A percentile compares a stretch with the other conserved stretches of the same genome.
Evolutionary conservation across 768 basidiomycete genomes (phyloP).

Genomic region (Gyrodon lividus): DNA sequence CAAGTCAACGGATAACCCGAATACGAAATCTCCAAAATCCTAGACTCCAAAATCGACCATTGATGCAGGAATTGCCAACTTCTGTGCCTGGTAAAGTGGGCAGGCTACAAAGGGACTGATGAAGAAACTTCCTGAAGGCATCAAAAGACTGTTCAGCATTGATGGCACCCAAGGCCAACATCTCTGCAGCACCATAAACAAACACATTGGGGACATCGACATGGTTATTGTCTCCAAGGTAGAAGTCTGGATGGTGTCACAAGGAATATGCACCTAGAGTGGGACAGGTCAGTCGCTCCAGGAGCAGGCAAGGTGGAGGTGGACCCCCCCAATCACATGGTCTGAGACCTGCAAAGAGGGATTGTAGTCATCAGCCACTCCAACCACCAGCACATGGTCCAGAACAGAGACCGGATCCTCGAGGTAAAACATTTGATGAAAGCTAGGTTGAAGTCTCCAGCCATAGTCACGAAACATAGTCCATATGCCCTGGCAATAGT

Average conservation of each 20-base stretch:
- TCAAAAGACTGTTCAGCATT: background rate
- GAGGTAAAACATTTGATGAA: conserved; percentile 12
- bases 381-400: background rate
- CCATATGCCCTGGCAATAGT: conserved; percentile 2
- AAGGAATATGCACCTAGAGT: background rate
- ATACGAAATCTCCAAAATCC: too few relatives aligned
- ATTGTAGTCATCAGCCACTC: background rate
- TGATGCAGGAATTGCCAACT: too few relatives aligned
- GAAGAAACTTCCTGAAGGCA: too few relatives aligned
- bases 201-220: background rate
- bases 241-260: background rate
- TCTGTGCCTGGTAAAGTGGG: too few relatives aligned
- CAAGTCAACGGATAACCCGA: too few relatives aligned
- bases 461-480: conserved; percentile 8
- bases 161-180: background rate
- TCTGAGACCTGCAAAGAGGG: background rate
- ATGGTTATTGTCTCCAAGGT: background rate
- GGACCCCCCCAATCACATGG: background rate
- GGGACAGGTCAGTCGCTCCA: background rate
- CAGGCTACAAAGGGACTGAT: too few relatives aligned
- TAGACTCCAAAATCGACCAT: too few relatives aligned
- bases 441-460: background rate
- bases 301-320: background rate
- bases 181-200: conserved; percentile 3
- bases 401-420: background rate